A percentile compares a stretch with the other conserved stretches of the same genome.
Conservation (phyloP, 2,329 filamentous ascomycete species). For the Exophiala oligosperma region DNA sequence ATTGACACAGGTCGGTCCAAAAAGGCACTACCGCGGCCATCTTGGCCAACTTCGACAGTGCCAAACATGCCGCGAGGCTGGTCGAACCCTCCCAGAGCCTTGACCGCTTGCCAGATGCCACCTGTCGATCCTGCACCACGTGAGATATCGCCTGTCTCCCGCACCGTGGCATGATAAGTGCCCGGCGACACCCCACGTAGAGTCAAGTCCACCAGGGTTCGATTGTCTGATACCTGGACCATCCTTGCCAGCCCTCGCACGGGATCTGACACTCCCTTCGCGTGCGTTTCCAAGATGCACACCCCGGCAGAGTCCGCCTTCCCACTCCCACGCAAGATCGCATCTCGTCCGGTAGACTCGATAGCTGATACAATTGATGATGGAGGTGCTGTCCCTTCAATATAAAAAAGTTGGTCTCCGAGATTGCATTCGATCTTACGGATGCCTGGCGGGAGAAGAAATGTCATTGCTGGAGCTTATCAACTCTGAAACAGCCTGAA, state of each 20-base stretch:
- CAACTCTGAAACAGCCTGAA: conserved; percentile 1
- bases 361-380: conserved; percentile 88
- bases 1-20: conserved; percentile 80
- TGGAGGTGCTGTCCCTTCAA: conserved; percentile 86
- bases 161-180: conserved; percentile 78
- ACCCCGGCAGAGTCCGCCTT: conserved; percentile 88
- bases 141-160: conserved; percentile 84
- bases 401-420: conserved; percentile 76
- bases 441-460: conserved; percentile 58
- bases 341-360: conserved; percentile 86
- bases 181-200: conserved; percentile 79
- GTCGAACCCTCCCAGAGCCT: conserved; percentile 39
- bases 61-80: conserved; percentile 67
- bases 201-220: conserved; percentile 85
- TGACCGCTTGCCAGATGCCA: conserved; percentile 69
- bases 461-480: conserved; percentile 7
- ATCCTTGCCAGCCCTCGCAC: conserved; percentile 88
- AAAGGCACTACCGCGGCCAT: conserved; percentile 77
- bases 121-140: conserved; percentile 80
- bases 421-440: conserved; percentile 79
- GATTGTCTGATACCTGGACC: conserved; percentile 79
- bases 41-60: conserved; percentile 69
- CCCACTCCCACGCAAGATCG: conserved; percentile 87
- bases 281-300: conserved; percentile 89
- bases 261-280: conserved; percentile 59